Evolutionary conservation across 73 alveolate species (phyloP).

Genomic region (Blepharisma japonicum): DNA sequence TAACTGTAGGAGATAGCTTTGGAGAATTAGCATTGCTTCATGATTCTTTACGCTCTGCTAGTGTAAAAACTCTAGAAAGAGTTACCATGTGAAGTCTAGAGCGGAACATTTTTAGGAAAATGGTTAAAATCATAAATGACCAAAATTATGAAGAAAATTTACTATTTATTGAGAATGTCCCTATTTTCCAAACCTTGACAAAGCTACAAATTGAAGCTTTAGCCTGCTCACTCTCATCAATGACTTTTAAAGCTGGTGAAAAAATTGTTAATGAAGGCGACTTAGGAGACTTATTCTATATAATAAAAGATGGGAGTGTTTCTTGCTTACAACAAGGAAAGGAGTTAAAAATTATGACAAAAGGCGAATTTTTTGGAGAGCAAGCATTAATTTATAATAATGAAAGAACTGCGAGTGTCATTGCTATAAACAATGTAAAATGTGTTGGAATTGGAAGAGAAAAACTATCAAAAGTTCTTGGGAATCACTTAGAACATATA

Average conservation of each 20-base stretch:
- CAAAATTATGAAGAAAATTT: constrained; percentile 35
- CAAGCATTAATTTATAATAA: constrained; percentile 38
- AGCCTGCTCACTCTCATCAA: constrained; percentile 1
- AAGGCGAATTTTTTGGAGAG: constrained; percentile 50
- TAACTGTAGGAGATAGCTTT: constrained; percentile 73
- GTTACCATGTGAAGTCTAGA: constrained; percentile 83
- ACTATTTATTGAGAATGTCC: constrained; percentile 33
- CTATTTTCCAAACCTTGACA: constrained; percentile 14
- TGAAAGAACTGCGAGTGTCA: constrained; percentile 47
- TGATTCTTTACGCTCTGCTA: constrained; percentile 82
- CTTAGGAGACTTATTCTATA: constrained; percentile 67
- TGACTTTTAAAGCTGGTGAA: constrained; percentile 39
- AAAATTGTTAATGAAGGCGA: constrained; percentile 72
- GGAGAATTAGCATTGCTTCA: constrained; percentile 93
- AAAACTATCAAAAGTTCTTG: neutral
- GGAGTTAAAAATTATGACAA: constrained; percentile 46
- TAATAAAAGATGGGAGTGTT: constrained; percentile 63
- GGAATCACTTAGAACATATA: neutral
- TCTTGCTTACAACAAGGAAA: constrained; percentile 49
- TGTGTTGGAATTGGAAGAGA: neutral
- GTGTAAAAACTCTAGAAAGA: constrained; percentile 66
- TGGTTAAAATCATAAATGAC: constrained; percentile 33
- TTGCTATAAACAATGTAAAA: constrained; percentile 28
- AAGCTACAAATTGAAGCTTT: neutral
- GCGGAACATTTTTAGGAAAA: constrained; percentile 78